Conservation (phyloP, 2,329 filamentous ascomycete genomes). For the Aspergillus fumigatiaffinis region DNA sequence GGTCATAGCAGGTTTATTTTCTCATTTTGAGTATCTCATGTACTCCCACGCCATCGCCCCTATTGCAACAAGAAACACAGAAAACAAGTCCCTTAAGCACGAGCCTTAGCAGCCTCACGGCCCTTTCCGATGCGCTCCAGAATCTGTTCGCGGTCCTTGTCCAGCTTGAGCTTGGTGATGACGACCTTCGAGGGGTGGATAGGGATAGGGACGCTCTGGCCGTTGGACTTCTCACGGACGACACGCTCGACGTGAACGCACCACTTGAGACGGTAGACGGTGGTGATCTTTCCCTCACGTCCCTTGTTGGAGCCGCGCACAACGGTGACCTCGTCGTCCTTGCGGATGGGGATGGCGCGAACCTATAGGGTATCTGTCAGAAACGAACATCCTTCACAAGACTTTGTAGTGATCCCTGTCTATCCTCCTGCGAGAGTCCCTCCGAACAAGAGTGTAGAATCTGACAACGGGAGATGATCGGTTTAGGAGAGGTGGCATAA, state of each 20-base stretch:
- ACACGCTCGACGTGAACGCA: conserved; percentile 96
- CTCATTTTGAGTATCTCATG: conserved; percentile 16
- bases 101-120: conserved; percentile 19
- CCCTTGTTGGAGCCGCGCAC: conserved; percentile 94
- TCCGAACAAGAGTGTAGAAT: not conserved
- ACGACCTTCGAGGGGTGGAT: conserved; percentile 96
- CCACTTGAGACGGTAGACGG: conserved; percentile 98
- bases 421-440: not conserved
- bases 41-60: conserved; percentile 15
- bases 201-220: conserved; percentile 90
- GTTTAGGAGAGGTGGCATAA: not conserved
- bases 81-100: conserved; percentile 3
- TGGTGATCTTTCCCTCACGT: conserved; percentile 95
- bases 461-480: not conserved
- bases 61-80: conserved; percentile 11
- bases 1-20: conserved; percentile 17
- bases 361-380: conserved; percentile 53
- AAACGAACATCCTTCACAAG: not conserved
- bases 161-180: conserved; percentile 97
- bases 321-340: conserved; percentile 92
- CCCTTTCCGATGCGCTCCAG: conserved; percentile 46
- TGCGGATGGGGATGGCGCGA: conserved; percentile 93
- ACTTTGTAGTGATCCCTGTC: not conserved
- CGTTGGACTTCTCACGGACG: conserved; percentile 93
- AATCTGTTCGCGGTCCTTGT: conserved; percentile 50